Base-by-base conservation (phyloP, 164 flowering plant genomes). In the Magnolia sinica region DNA sequence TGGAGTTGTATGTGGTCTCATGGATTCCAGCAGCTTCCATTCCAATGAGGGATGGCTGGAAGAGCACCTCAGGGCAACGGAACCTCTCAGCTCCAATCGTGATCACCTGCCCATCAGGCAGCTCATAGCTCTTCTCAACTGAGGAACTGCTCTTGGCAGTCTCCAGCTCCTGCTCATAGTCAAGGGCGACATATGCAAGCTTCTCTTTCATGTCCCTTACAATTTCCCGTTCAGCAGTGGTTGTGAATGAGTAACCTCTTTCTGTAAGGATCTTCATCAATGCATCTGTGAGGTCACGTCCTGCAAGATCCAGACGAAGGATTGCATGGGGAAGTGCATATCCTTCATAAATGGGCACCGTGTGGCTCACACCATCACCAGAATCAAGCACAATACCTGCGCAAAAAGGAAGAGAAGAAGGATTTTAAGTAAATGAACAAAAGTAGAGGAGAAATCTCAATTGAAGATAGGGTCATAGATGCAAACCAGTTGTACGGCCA, bases 401-500 rank as follows among this genome's bases (percentile, higher is more conserved):
- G 11, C 19, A 50, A 3, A 72, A 70, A 55, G 1, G 49, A 16
- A 19, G 74, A 51, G 59, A 58, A 1, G 13, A 70, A 76, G 58
- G 2, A 3, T 20, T 70, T n/a, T 64, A 27, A 61, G 10, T 1
- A 29, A 31, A 67, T 19, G 2, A 14, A 7, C 29, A 23, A 14
- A 51, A 23, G 11, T 37, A 1, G 59, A 50, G 45, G 19, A n/a
- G 23, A 23, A 4, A 45, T 27, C 24, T 20, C 14, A 63, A 74
- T 7, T n/a, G 20, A 16, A 73, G 68, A 22, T 22, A 74, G 50
- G 7, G n/a, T 9, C 61, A 6, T 2, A 9, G 23, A 65, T 51
- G 64, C 88, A 76, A 74, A 88, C 94, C 95, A 78, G 95, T 91
- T 66, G 95, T 91, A 74, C 92, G 92, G 20, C 95, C 95, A 84